A percentile compares a stretch with the other conserved stretches of the same genome.
These are phyloP conservation scores for Straminergon stramineum DNA, from an alignment of 225 moss, liverwort and hornwort genomes.

Conservation along the genomic window DNA sequence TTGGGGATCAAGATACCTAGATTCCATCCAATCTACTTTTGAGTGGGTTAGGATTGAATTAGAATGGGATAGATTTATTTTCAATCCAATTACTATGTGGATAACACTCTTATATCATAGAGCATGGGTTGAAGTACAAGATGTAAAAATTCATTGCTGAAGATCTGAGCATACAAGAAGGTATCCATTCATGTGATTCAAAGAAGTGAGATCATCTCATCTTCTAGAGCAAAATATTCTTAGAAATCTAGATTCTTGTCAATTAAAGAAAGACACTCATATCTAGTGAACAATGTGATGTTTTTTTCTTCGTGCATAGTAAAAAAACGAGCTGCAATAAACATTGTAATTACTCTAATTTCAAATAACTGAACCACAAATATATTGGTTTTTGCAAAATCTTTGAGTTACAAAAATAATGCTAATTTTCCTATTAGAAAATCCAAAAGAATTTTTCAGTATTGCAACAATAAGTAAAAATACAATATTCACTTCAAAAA, in stretches of 20 bases:
- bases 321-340: fast-evolving
- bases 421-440: fast-evolving
- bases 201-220: background rate
- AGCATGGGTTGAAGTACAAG: background rate
- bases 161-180: background rate
- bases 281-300: too few species aligned
- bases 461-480: background rate
- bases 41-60: background rate
- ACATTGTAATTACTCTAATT: background rate
- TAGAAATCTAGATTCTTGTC: background rate
- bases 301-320: background rate
- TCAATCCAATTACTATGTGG: background rate
- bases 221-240: background rate
- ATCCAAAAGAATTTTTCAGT: background rate
- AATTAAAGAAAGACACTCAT: too few species aligned
- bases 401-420: background rate
- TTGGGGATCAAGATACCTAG: fast-evolving
- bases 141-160: background rate
- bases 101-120: background rate
- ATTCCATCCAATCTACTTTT: background rate
- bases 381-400: background rate
- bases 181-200: too few species aligned
- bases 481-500: background rate
- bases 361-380: background rate
- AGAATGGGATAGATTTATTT: background rate